Evolutionary conservation across 257 asterid genomes (phyloP).

Genomic region (Solanum sejunctum): DNA sequence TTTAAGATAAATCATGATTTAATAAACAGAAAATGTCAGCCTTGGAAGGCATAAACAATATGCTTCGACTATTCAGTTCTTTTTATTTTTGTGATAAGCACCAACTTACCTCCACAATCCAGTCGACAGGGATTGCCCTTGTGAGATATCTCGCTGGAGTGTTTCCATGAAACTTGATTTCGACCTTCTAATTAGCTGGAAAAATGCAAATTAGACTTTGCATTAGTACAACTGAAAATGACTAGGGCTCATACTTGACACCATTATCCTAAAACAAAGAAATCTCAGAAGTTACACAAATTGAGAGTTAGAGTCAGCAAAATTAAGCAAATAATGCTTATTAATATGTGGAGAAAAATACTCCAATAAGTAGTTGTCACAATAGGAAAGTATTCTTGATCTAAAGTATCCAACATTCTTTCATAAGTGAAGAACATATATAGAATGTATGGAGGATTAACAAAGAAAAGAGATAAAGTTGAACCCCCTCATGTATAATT

Average conservation of each 20-base stretch:
- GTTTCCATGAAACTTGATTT: conserved; percentile 53
- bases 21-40: neutral
- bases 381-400: neutral
- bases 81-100: neutral
- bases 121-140: conserved; percentile 65
- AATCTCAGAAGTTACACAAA: neutral
- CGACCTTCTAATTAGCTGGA: conserved; percentile 49
- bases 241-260: neutral
- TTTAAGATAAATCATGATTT: neutral
- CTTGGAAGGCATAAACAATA: neutral
- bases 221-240: neutral
- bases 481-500: neutral
- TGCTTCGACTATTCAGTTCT: too few species aligned
- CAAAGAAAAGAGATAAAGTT: neutral
- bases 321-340: neutral
- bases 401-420: neutral
- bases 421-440: neutral
- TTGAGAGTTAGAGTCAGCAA: neutral
- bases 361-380: neutral
- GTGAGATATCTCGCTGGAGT: conserved; percentile 58
- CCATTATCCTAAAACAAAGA: neutral
- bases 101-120: conserved; percentile 81
- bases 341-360: neutral
- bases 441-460: neutral
- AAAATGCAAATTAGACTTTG: neutral